A percentile compares a stretch with the other conserved stretches of the same genome.
These are phyloP conservation scores for Edaphochlamys debaryana DNA, from an alignment of 139 green algal genomes.

Conservation along the genomic window DNA sequence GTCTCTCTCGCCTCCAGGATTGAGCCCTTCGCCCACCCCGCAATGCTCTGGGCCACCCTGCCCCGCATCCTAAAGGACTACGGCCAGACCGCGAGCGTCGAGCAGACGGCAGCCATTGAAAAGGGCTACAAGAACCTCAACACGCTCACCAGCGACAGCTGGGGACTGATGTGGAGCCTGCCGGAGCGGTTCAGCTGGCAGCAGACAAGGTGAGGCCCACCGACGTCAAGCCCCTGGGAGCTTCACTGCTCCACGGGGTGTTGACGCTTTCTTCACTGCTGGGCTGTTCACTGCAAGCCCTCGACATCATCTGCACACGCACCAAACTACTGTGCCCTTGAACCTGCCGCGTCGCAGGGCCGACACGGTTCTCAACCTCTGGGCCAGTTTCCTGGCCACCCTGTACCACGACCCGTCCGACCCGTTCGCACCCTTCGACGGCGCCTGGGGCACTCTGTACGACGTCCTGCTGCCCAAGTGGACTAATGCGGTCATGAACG, in stretches of 20 bases:
- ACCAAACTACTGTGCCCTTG: background rate
- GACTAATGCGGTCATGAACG: constrained; percentile 17
- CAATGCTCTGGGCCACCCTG: constrained; percentile 11
- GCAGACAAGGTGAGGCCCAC: background rate
- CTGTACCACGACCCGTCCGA: background rate
- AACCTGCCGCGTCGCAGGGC: background rate
- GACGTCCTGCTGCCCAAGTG: constrained; percentile 22
- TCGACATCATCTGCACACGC: background rate
- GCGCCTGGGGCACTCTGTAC: background rate
- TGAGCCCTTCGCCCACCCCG: background rate
- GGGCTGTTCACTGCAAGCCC: background rate
- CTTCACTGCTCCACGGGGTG: no score
- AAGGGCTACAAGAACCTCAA: background rate
- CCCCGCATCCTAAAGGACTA: constrained; percentile 15
- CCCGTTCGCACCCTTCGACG: background rate
- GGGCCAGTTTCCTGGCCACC: constrained; percentile 47
- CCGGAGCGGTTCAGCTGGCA: background rate
- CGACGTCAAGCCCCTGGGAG: no score
- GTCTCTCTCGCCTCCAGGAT: background rate
- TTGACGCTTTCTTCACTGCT: no score
- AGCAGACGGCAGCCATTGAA: background rate
- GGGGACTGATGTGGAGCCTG: constrained; percentile 40
- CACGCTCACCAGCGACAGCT: background rate
- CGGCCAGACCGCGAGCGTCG: background rate
- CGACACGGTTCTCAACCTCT: background rate